Evolutionary conservation across 2,329 filamentous ascomycete species (phyloP).

Genomic region (Penicillium vulpinum): DNA sequence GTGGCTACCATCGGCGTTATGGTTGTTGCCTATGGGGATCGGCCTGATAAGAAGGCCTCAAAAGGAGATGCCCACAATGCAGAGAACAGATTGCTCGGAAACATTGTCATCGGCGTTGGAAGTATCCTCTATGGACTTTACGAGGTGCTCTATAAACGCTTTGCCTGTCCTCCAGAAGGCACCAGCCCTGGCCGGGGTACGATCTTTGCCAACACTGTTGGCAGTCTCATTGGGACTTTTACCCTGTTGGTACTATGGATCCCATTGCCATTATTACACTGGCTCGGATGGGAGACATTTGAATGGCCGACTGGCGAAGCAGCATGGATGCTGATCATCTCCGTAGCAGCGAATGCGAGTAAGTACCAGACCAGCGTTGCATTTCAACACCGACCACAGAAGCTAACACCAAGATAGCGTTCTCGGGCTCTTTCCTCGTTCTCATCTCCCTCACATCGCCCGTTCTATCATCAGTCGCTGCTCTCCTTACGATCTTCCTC

Average conservation of each 20-base stretch:
- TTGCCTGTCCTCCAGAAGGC: conserved; percentile 89
- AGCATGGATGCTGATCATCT: conserved; percentile 76
- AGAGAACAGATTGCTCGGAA: conserved; percentile 73
- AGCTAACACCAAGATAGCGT: conserved; percentile 49
- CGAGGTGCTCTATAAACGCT: conserved; percentile 93
- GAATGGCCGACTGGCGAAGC: conserved; percentile 75
- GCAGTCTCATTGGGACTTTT: conserved; percentile 80
- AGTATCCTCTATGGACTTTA: conserved; percentile 95
- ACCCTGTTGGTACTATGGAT: conserved; percentile 89
- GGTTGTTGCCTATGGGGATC: conserved; percentile 92
- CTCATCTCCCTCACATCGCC: conserved; percentile 91
- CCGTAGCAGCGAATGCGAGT: conserved; percentile 81
- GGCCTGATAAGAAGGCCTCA: conserved; percentile 53
- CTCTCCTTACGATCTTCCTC: conserved; percentile 92
- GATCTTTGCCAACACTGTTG: conserved; percentile 93
- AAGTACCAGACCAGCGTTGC: conserved; percentile 32
- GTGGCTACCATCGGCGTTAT: conserved; percentile 88
- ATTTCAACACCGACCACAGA: background rate
- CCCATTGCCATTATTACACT: conserved; percentile 80
- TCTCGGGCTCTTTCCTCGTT: conserved; percentile 89
- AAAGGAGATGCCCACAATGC: conserved; percentile 52
- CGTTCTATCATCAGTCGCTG: conserved; percentile 87
- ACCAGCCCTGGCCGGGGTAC: conserved; percentile 82
- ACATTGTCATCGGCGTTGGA: conserved; percentile 86
- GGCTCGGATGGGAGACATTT: conserved; percentile 76